Evolutionary conservation across 2,329 filamentous ascomycete species (phyloP), one percentile per base, ranked within the genome.

Genomic region (Monilinia laxa): DNA sequence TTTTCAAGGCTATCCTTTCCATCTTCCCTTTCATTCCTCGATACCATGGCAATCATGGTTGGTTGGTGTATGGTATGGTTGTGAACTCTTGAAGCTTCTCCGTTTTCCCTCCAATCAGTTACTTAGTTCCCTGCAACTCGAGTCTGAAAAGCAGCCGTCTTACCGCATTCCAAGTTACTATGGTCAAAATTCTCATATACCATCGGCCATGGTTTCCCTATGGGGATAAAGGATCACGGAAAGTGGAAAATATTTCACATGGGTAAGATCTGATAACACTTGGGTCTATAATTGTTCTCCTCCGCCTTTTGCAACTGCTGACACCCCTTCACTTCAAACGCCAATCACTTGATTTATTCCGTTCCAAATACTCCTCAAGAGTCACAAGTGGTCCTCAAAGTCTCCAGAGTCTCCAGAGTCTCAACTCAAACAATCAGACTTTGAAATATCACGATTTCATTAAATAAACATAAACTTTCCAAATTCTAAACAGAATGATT

Each of bases 231-330:
- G 14, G 58, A 60, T 51, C 20, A 25, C 20, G 14, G n/a, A 60
- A 38, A 51, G 53, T 35, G 45, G 57, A 60, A 20, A 25, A 20
- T 20, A n/a, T 10, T 20, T 5, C n/a, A 38, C 57, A 38, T 11
- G 31, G 28, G 45, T 51, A 40, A 62, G 45, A 62, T 62, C 58
- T 51, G 58, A 62, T 60, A 60, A 60, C 11, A 49, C 6, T 49
- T 49, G n/a, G 28, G 57, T 59, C 12, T 35, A 25, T 18, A n/a
- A 23, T 3, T 7, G 10, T 18, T 35, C 20, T 9, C 11, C 18
- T 58, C 2, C 20, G 20, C 11, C 20, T 14, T 49, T 60, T 23
- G 57, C 45, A n/a, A 2, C 31, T 35, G 31, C 31, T 35, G 31
- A 35, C 31, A 35, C 18, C 25, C 28, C 25, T 51, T 51, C 28